Base-by-base conservation (phyloP, 306 rosid species). In the Vigna mungo region DNA sequence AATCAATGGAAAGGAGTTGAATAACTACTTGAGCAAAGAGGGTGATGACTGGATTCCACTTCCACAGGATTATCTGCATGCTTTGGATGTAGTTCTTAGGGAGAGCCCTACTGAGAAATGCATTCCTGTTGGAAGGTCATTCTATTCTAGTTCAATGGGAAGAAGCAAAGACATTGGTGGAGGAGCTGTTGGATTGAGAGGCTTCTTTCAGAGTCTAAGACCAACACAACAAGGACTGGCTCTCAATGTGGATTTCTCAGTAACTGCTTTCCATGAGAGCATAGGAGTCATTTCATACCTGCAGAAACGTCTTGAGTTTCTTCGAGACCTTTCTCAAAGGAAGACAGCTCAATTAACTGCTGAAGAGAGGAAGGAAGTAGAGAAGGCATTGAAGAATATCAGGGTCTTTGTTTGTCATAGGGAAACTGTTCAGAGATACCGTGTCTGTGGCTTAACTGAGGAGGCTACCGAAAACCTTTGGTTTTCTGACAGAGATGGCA, bases 61-160 rank as follows among this genome's bases (percentile, higher is more conserved):
- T 71, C 99, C 99, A 46, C 99, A 96, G 84, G 98, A 96, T 78
- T 96, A 92, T 81, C 93, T 96, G 51, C 99, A 96, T 82, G 98
- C 98, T 63, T 83, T 96, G 84, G 99, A 96, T 88, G 97, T 96
- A 8, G 92, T 91, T 70, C 80, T 96, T 78, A 86, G 99, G 84
- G 99, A 96, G 79, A 85, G 88, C 20, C 90, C 99, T 1, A 86
- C 86, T 3, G 97, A 96, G 93, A 90, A 89, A 64, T 92, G 99
- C 66, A 75, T 89, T 34, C 76, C 97, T 17, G 89, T 90, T 36
- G 99, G 98, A 52, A 86, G 99, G 80, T 96, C 99, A 52, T 84
- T 92, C 47, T 96, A 85, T 73, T 91, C 99, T 6, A 89, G 79
- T 65, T 75, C 94, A 17, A 91, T 91, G 92, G 97, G 96, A 83